Percentiles rank a stretch among this genome's conserved stretches.
phyloP scores from a whole-genome alignment of 371 early-diverging fungal species.

The Mortierella sp. region DNA sequence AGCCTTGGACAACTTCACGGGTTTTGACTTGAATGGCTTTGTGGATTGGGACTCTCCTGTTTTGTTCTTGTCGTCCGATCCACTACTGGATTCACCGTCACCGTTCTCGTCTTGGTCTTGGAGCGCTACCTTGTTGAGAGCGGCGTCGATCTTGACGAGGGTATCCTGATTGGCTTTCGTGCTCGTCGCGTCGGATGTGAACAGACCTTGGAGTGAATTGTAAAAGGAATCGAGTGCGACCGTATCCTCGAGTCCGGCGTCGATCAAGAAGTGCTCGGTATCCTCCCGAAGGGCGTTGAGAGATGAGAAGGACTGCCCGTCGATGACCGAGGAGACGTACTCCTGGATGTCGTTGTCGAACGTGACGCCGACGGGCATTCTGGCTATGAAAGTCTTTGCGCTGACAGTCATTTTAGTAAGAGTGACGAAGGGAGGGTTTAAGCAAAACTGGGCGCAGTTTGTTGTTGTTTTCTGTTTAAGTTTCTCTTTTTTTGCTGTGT shows the following conservation, averaged over 20 bases:
- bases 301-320: conserved; percentile 54
- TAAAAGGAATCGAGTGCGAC: conserved; percentile 61
- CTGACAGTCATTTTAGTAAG: conserved; percentile 18
- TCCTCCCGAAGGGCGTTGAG: conserved; percentile 66
- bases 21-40: conserved; percentile 45
- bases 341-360: conserved; percentile 63
- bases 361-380: conserved; percentile 47
- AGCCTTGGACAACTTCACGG: conserved; percentile 49
- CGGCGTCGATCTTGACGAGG: conserved; percentile 10
- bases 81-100: conserved; percentile 25
- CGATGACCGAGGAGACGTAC: conserved; percentile 59
- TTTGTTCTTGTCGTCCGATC: conserved; percentile 20
- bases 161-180: conserved; percentile 19
- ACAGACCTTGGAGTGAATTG: conserved; percentile 23
- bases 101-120: conserved; percentile 16
- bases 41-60: conserved; percentile 12
- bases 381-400: conserved; percentile 40
- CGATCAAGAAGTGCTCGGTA: conserved; percentile 72
- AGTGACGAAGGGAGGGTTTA: not conserved
- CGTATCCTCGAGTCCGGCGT: conserved; percentile 65
- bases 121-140: conserved; percentile 8
- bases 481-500: no score
- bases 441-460: not conserved
- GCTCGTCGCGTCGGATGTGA: conserved; percentile 1
- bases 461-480: not conserved